Conservation (phyloP, 805 yeast species). For the Wickerhamiella australiensis region DNA sequence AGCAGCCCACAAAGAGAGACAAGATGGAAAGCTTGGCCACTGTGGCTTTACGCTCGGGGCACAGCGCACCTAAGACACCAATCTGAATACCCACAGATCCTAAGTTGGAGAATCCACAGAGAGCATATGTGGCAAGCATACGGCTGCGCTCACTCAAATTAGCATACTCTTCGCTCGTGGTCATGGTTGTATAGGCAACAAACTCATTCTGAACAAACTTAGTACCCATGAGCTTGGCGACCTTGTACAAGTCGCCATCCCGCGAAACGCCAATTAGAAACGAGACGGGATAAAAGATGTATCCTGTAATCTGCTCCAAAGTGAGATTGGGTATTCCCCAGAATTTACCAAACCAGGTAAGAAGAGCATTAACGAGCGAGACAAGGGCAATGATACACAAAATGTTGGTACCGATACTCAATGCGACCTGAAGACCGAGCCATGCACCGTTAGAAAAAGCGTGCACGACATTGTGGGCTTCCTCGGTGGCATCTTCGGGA, state of each 20-base stretch:
- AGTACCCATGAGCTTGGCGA: conserved; percentile 42
- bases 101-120: conserved; percentile 52
- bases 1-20: conserved; percentile 41
- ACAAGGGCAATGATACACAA: conserved; percentile 51
- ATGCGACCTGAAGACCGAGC: conserved; percentile 46
- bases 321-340: conserved; percentile 46
- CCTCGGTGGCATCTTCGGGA: conserved; percentile 34
- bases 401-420: conserved; percentile 45
- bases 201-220: conserved; percentile 53
- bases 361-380: conserved; percentile 42
- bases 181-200: conserved; percentile 39
- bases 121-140: conserved; percentile 47
- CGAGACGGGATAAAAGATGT: conserved; percentile 47
- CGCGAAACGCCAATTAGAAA: conserved; percentile 48
- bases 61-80: conserved; percentile 47
- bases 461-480: conserved; percentile 41
- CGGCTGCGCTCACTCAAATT: conserved; percentile 40
- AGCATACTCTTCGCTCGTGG: conserved; percentile 33
- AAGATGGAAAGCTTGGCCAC: conserved; percentile 37
- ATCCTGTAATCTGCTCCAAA: conserved; percentile 44
- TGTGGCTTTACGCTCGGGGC: conserved; percentile 39
- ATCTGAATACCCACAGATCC: conserved; percentile 51
- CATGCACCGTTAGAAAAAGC: conserved; percentile 49
- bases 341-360: conserved; percentile 50
- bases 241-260: conserved; percentile 36